Evolutionary conservation across 768 basidiomycete genomes (phyloP), one percentile per base, ranked within the genome.

Genomic region (Dioszegia crocea): DNA sequence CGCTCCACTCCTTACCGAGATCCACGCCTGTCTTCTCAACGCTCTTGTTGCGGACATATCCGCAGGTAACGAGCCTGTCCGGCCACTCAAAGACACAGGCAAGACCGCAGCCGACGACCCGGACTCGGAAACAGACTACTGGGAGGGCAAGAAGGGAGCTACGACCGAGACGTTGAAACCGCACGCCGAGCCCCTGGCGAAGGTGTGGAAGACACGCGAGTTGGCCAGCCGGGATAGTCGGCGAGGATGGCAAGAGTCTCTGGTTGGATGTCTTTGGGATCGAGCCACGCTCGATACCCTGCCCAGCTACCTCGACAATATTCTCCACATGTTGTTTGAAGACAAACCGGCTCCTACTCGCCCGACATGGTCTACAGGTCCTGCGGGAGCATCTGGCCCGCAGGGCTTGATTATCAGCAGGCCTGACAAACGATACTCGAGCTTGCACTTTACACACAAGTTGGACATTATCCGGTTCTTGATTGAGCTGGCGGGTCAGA

Each of bases 11-110:
- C 83, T 98, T 41, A 85, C 85, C 51, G 96, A 99, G 78, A 82
- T 92, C 45, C 92, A 98, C 77, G 85, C 89, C 1, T 84, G 85
- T 0, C 84, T 99, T 44, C 87, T 97, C 56, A 94, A 92, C 77
- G 85, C 89, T 69, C 69, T 80, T 52, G 81, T 91, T 21, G 84
- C 87, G n/a, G 92, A 92, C 31, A 30, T 69, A 3, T 4, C 51
- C 2, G 55, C 62, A 2, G 63, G 65, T n/a, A 39, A 59, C 38
- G 64, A 65, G 44, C 52, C 71, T 2, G 67, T 66, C 26, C 60
- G 56, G 14, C 62, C 63, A 9, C 50, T 68, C 9, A 40, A 57
- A 21, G 31, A 41, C 19, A 50, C 46, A 26, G 65, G 59, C 21
- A 57, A 46, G 30, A 40, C 43, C 19, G 10, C 40, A 1, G 53